These are phyloP conservation scores for Metschnikowia dekortorum DNA, from an alignment of 805 yeast genomes.

Conservation along the genomic window DNA sequence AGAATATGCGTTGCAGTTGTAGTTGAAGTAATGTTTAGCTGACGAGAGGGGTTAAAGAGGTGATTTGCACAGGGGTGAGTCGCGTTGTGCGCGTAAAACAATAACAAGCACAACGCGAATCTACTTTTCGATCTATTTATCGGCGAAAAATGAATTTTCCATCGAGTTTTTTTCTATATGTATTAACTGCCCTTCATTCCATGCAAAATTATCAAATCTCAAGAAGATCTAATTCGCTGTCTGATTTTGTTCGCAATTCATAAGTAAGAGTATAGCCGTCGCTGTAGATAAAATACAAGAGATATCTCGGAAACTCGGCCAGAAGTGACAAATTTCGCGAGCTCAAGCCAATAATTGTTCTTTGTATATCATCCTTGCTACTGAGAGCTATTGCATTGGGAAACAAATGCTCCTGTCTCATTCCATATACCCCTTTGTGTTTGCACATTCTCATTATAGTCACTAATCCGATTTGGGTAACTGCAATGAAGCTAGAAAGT, in stretches of 20 bases:
- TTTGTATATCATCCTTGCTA: conserved; percentile 22
- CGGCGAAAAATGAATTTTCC: neutral
- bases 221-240: neutral
- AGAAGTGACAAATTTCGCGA: conserved; percentile 22
- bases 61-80: neutral
- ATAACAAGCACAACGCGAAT: neutral
- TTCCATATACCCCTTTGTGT: conserved; percentile 34
- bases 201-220: neutral
- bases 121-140: neutral
- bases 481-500: conserved; percentile 31
- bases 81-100: neutral
- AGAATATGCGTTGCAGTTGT: neutral
- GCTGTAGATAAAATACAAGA: conserved; percentile 30
- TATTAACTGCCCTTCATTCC: neutral
- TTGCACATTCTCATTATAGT: conserved; percentile 34
- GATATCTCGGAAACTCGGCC: conserved; percentile 21
- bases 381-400: conserved; percentile 31
- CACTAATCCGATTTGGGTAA: conserved; percentile 35
- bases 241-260: conserved; percentile 4
- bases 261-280: conserved; percentile 28
- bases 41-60: neutral
- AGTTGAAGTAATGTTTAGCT: neutral
- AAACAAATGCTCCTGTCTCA: conserved; percentile 41
- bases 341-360: conserved; percentile 33
- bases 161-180: neutral